phyloP scores from a whole-genome alignment of 2,329 filamentous ascomycete genomes.

The Curvularia verruculosa region DNA sequence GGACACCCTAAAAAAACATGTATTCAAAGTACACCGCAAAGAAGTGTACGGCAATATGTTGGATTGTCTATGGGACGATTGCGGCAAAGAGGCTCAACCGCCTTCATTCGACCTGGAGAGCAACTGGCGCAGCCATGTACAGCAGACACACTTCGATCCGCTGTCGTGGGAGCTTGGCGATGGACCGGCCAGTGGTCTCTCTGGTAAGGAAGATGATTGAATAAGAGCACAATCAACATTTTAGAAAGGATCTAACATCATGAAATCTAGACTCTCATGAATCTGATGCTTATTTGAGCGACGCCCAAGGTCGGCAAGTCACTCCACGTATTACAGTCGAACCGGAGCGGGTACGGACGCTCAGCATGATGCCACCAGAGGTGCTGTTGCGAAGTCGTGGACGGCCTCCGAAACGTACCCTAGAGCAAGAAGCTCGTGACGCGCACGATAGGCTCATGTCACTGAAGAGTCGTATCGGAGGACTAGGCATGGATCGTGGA shows the following conservation, averaged over 20 bases:
- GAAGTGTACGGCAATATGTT: slow-evolving; percentile 43
- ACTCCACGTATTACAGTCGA: slow-evolving; percentile 52
- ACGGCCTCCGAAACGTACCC: slow-evolving; percentile 32
- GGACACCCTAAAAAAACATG: slow-evolving; percentile 63
- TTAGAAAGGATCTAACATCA: slow-evolving; percentile 26
- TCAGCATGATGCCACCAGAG: slow-evolving; percentile 2
- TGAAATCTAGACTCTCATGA: slow-evolving; percentile 45
- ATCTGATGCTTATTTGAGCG: slow-evolving; percentile 57
- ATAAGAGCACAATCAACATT: slow-evolving; percentile 1
- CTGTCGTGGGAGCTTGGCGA: slow-evolving; percentile 66
- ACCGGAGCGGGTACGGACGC: slow-evolving; percentile 18
- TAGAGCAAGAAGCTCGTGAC: slow-evolving; percentile 55
- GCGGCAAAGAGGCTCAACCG: slow-evolving; percentile 40
- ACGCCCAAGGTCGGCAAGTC: slow-evolving; percentile 54
- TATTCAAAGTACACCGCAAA: slow-evolving; percentile 61
- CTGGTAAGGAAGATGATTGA: slow-evolving; percentile 57
- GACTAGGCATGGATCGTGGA: slow-evolving; percentile 58
- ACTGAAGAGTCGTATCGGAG: slow-evolving; percentile 59
- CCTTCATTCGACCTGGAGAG: slow-evolving; percentile 48
- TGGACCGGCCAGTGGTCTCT: slow-evolving; percentile 60
- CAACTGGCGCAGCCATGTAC: slow-evolving; percentile 59
- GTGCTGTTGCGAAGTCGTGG: slow-evolving; percentile 41
- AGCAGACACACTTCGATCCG: slow-evolving; percentile 58
- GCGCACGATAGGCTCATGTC: slow-evolving; percentile 54
- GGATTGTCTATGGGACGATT: slow-evolving; percentile 56